Conservation (phyloP, 1,284 basidiomycete species). For the Anthracocystis setariae region DNA sequence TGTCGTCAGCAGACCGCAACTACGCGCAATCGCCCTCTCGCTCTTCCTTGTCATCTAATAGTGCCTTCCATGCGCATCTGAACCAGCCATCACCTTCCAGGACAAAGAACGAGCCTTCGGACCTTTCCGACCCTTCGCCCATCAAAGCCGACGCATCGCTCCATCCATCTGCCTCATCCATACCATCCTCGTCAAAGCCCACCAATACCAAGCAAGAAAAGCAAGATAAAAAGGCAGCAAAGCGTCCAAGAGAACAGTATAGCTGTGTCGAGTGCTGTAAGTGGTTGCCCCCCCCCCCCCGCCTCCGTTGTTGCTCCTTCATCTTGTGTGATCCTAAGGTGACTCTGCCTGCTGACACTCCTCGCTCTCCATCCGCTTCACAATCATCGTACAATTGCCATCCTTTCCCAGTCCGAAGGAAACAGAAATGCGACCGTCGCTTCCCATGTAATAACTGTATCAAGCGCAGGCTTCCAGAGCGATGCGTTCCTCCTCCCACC, state of each 20-base stretch:
- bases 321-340: background rate
- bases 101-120: slow-evolving; percentile 26
- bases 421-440: slow-evolving; percentile 55
- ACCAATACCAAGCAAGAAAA: slow-evolving; percentile 13
- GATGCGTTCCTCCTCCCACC: slow-evolving; percentile 45
- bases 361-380: background rate
- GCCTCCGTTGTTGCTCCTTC: background rate
- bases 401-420: slow-evolving; percentile 35
- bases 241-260: slow-evolving; percentile 48
- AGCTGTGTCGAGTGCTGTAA: slow-evolving; percentile 53
- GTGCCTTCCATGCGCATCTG: slow-evolving; percentile 1
- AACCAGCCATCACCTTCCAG: slow-evolving; percentile 10
- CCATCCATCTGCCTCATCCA: slow-evolving; percentile 7
- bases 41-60: background rate
- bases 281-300: slow-evolving; percentile 2
- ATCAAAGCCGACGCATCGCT: slow-evolving; percentile 31
- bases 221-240: slow-evolving; percentile 36
- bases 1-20: slow-evolving; percentile 10
- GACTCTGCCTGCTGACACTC: background rate
- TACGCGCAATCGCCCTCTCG: slow-evolving; percentile 10
- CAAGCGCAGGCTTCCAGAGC: slow-evolving; percentile 45
- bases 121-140: slow-evolving; percentile 33
- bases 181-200: slow-evolving; percentile 8
- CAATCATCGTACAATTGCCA: background rate
- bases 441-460: slow-evolving; percentile 55